Evolutionary conservation across 495 filamentous ascomycete species (phyloP).

Genomic region (Trichoderma gamsii): DNA sequence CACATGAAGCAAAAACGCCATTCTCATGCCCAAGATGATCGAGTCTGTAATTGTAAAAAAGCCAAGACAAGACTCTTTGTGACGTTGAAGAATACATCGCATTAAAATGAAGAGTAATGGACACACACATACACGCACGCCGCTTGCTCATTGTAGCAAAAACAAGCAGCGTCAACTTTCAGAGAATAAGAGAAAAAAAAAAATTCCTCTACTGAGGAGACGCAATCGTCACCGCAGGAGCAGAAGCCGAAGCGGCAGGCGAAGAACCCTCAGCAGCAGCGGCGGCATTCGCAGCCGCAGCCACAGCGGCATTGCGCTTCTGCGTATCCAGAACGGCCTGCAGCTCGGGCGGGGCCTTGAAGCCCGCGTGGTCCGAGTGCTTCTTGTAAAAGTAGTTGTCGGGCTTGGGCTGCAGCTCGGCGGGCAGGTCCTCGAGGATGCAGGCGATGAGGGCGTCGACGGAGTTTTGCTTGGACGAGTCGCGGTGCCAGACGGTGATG

Average conservation of each 20-base stretch:
- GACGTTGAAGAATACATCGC: too few species aligned
- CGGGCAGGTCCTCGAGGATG: slow-evolving; percentile 61
- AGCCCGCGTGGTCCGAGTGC: slow-evolving; percentile 52
- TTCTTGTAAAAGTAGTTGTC: slow-evolving; percentile 65
- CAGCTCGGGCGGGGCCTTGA: slow-evolving; percentile 48
- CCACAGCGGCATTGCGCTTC: slow-evolving; percentile 34
- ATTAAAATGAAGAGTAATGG: neutral
- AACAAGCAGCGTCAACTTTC: neutral
- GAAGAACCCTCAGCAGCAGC: slow-evolving; percentile 4
- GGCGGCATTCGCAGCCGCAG: slow-evolving; percentile 21
- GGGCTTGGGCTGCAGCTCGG: slow-evolving; percentile 59
- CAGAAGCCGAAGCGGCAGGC: neutral
- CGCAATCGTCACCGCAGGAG: neutral
- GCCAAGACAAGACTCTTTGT: neutral
- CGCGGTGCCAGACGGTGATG: slow-evolving; percentile 84
- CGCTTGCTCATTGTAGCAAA: neutral
- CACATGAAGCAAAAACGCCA: neutral
- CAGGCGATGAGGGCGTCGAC: slow-evolving; percentile 62
- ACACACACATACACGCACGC: neutral
- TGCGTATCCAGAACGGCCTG: slow-evolving; percentile 44
- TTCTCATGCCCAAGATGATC: neutral
- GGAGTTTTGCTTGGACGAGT: slow-evolving; percentile 63
- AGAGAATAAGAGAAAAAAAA: neutral
- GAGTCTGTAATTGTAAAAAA: neutral
- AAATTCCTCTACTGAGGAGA: neutral